A percentile compares a stretch with the other conserved stretches of the same genome.
Conservation (phyloP, 2,329 filamentous ascomycete genomes). For the Pseudogymnoascus sp. region DNA sequence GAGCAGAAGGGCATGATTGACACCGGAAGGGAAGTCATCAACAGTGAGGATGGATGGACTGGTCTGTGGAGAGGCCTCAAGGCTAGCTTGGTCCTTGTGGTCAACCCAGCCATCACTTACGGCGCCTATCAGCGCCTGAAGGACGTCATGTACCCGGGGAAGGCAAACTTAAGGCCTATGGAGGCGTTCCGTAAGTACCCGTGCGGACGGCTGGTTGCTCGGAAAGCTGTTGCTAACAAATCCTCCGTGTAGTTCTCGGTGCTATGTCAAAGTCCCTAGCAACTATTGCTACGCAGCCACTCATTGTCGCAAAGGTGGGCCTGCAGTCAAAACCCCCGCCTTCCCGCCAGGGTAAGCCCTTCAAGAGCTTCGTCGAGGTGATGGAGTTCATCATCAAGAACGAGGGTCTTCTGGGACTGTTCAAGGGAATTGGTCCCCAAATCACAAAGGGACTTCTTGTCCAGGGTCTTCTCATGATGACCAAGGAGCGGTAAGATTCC, state of each 20-base stretch:
- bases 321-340: slow-evolving; percentile 89
- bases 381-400: slow-evolving; percentile 90
- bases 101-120: slow-evolving; percentile 97
- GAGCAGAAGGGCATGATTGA: slow-evolving; percentile 82
- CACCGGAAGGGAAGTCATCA: slow-evolving; percentile 80
- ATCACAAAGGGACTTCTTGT: slow-evolving; percentile 88
- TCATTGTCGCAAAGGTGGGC: slow-evolving; percentile 97
- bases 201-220: background rate
- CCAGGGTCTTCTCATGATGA: slow-evolving; percentile 97
- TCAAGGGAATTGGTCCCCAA: slow-evolving; percentile 95
- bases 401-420: slow-evolving; percentile 75
- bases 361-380: slow-evolving; percentile 88
- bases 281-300: slow-evolving; percentile 84
- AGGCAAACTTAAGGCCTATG: slow-evolving; percentile 66
- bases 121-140: slow-evolving; percentile 89
- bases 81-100: slow-evolving; percentile 87
- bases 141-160: slow-evolving; percentile 69
- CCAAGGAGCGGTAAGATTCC: slow-evolving; percentile 73
- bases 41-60: slow-evolving; percentile 80
- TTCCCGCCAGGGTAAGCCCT: slow-evolving; percentile 76
- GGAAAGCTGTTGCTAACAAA: slow-evolving; percentile 12
- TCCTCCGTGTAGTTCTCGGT: slow-evolving; percentile 60
- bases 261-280: slow-evolving; percentile 89
- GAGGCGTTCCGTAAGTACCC: slow-evolving; percentile 79
- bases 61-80: slow-evolving; percentile 94